These are phyloP conservation scores for Oryza coarctata DNA, from an alignment of 176 grass and related monocot genomes.

Conservation along the genomic window DNA sequence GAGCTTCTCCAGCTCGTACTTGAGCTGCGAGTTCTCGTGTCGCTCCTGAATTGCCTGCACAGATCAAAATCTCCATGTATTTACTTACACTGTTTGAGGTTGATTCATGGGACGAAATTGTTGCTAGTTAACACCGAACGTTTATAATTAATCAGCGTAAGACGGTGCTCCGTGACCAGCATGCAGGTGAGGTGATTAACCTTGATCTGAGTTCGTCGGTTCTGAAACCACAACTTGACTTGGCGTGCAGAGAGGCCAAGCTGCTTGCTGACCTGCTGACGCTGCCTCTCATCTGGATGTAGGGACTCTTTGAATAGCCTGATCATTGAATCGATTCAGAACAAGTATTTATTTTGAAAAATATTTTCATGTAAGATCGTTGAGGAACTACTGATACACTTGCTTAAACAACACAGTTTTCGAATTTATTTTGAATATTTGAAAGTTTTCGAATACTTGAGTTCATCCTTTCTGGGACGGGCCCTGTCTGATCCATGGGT, in stretches of 20 bases:
- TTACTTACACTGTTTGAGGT: background rate
- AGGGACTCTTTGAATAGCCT: slow-evolving; percentile 82
- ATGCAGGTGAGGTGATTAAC: slow-evolving; percentile 20
- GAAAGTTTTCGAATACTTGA: background rate
- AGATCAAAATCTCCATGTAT: background rate
- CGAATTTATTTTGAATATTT: background rate
- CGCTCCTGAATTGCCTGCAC: slow-evolving; percentile 73
- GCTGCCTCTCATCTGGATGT: slow-evolving; percentile 89
- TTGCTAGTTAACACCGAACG: background rate
- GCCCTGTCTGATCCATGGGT: background rate
- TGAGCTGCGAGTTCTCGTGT: slow-evolving; percentile 81
- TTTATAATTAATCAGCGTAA: background rate
- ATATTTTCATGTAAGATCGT: background rate
- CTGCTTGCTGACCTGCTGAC: slow-evolving; percentile 68
- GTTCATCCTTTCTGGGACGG: background rate
- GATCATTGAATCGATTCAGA: background rate
- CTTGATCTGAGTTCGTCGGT: slow-evolving; percentile 86
- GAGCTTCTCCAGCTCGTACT: slow-evolving; percentile 82
- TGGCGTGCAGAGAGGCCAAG: slow-evolving; percentile 71
- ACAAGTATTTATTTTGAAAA: background rate
- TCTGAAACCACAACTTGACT: slow-evolving; percentile 99
- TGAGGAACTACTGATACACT: background rate
- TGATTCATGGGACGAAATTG: background rate
- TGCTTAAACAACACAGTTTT: background rate
- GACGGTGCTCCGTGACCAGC: background rate